phyloP scores from a whole-genome alignment of 768 basidiomycete species.

The Leccinum obscurum region DNA sequence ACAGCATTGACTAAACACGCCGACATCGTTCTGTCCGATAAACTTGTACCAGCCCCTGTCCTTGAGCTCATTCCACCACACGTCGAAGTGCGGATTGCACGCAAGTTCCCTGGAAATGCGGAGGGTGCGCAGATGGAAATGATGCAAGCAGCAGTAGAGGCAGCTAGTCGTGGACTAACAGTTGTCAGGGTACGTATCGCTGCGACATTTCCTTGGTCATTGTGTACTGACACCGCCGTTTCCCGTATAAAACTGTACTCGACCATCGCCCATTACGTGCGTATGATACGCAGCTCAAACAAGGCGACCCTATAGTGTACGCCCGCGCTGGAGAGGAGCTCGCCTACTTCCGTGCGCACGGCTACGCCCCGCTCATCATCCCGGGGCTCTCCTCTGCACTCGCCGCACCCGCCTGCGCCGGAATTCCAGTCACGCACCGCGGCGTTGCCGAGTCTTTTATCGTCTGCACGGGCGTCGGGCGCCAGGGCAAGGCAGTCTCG shows the following conservation, averaged over 20 bases:
- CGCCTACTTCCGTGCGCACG: slow-evolving; percentile 84
- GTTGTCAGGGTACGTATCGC: slow-evolving; percentile 74
- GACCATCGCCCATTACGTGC: not conserved
- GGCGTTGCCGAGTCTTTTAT: slow-evolving; percentile 89
- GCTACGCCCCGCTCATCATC: slow-evolving; percentile 79
- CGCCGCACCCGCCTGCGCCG: slow-evolving; percentile 85
- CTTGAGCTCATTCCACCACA: slow-evolving; percentile 77
- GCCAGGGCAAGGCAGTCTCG: slow-evolving; percentile 76
- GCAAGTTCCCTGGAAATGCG: slow-evolving; percentile 97
- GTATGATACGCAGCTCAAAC: slow-evolving; percentile 68
- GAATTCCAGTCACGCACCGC: slow-evolving; percentile 93
- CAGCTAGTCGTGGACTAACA: slow-evolving; percentile 72
- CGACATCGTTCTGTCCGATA: slow-evolving; percentile 91
- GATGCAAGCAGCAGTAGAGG: slow-evolving; percentile 89
- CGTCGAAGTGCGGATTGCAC: slow-evolving; percentile 82
- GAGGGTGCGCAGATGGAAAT: slow-evolving; percentile 94
- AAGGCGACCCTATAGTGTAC: slow-evolving; percentile 96
- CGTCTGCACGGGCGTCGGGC: slow-evolving; percentile 93
- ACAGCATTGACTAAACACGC: slow-evolving; percentile 75
- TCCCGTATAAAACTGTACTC: not conserved
- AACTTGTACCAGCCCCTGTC: slow-evolving; percentile 89
- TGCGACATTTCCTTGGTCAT: not conserved
- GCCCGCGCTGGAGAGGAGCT: slow-evolving; percentile 95
- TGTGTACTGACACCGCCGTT: not conserved
- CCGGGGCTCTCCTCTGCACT: slow-evolving; percentile 91